phyloP scores from a whole-genome alignment of 805 yeast genomes.

The Hanseniaspora occidentalis region DNA sequence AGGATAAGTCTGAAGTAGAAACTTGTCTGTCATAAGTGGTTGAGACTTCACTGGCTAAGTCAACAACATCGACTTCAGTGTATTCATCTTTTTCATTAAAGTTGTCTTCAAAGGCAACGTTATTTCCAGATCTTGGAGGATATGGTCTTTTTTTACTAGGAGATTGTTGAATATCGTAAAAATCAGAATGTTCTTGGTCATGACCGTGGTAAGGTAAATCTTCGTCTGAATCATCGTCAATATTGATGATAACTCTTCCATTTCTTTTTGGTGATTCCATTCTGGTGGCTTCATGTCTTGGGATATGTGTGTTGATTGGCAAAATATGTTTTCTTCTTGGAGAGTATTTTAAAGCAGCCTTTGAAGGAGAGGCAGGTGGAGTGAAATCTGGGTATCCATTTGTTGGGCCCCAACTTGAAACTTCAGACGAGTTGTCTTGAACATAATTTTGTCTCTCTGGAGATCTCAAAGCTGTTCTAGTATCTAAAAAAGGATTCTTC shows the following conservation, averaged over 20 bases:
- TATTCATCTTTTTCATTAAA: slow-evolving; percentile 9
- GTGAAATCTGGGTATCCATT: slow-evolving; percentile 7
- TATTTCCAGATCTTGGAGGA: slow-evolving; percentile 15
- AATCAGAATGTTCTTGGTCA: slow-evolving; percentile 5
- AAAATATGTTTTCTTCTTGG: slow-evolving; percentile 28
- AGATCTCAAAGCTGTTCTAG: slow-evolving; percentile 1
- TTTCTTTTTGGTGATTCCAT: slow-evolving; percentile 63
- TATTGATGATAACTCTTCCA: slow-evolving; percentile 36
- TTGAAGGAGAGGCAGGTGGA: slow-evolving; percentile 28
- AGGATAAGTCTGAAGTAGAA: slow-evolving; percentile 50
- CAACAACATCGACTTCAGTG: slow-evolving; percentile 7
- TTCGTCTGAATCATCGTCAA: slow-evolving; percentile 29
- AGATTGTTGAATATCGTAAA: slow-evolving; percentile 7
- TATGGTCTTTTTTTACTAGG: slow-evolving; percentile 9
- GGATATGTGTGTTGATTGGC: slow-evolving; percentile 28
- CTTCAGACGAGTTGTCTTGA: neutral
- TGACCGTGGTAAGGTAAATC: slow-evolving; percentile 14
- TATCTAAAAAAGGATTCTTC: neutral
- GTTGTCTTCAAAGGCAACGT: slow-evolving; percentile 6
- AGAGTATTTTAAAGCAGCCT: slow-evolving; percentile 26
- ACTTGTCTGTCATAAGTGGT: slow-evolving; percentile 31
- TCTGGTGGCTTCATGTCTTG: slow-evolving; percentile 55
- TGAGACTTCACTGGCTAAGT: slow-evolving; percentile 1
- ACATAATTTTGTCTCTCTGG: neutral
- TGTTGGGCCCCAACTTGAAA: neutral